phyloP scores from a whole-genome alignment of 1,284 basidiomycete species.

The Cystobasidiaceae sp. region DNA sequence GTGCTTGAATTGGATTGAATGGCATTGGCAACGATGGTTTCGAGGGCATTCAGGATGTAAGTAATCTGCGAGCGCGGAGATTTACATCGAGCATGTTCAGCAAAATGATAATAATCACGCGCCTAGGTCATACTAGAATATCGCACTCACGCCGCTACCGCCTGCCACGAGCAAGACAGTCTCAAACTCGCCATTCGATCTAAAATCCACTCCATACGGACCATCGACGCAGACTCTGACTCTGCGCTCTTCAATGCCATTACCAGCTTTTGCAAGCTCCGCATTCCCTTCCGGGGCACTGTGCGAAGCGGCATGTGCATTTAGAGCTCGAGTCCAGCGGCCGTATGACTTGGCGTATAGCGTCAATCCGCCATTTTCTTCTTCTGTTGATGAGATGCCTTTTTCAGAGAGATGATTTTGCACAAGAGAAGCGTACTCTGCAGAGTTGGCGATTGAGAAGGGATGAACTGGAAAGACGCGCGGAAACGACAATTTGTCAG shows the following conservation, averaged over 20 bases:
- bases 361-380: conserved; percentile 25
- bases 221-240: conserved; percentile 1
- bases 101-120: not conserved
- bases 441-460: conserved; percentile 35
- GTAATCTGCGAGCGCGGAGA: too few relatives aligned
- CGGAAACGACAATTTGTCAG: not conserved
- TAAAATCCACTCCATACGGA: conserved; percentile 28
- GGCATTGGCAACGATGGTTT: conserved; percentile 30
- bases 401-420: not conserved
- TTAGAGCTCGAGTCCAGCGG: conserved; percentile 23
- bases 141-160: conserved; percentile 26
- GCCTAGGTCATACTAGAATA: not conserved
- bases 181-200: not conserved
- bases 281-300: too few relatives aligned
- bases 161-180: conserved; percentile 35
- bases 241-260: too few relatives aligned
- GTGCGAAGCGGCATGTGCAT: not conserved
- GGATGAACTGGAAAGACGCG: conserved; percentile 34
- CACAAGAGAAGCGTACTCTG: not conserved
- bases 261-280: too few relatives aligned
- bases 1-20: not conserved
- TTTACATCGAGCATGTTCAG: too few relatives aligned
- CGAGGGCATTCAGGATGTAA: conserved; percentile 27
- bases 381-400: not conserved
- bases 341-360: conserved; percentile 33